Base-by-base conservation (phyloP, 2,329 filamentous ascomycete species). In the Lecanicillium sp. region DNA sequence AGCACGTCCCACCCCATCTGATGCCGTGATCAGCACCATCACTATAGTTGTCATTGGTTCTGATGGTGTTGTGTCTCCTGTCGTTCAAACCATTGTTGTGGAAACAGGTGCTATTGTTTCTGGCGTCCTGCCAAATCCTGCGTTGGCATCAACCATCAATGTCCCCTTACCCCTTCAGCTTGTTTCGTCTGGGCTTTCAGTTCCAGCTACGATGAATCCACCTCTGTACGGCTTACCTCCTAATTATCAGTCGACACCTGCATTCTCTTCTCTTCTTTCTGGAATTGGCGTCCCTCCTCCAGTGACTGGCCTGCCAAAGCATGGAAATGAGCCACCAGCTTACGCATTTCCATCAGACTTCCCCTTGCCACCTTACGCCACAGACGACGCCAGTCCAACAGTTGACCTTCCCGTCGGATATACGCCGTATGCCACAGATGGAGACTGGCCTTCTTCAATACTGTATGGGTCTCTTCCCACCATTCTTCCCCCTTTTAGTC, bases 401-500 rank as follows among this genome's bases (percentile, higher is more conserved):
- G 5, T 20, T 29, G 22, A 33, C n/a, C 14, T 29, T 33, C 29
- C 33, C 9, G 22, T 16, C 11, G 33, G 29, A 16, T 29, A 36
- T 16, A 29, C 11, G 2, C 19, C 29, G 11, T 35, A 20, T 20
- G 29, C 38, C 18, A 27, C 33, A 12, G 38, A 40, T 13, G 37
- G 29, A 14, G 29, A 38, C 25, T 43, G 41, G 41, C 29, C 33
- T 33, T 43, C 37, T 3, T 43, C 41, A 3, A 38, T 43, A 16
- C 29, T 43, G 12, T 43, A 38, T 33, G 37, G 29, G 15, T 29
- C 41, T 38, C 25, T 43, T 50, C 57, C 25, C 52, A 59, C 29
- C 59, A 57, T 4, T 59, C 60, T 37, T 47, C 62, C 17, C 41
- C 41, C 20, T 56, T 45, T 38, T 51, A 59, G 3, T 39, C 51